These are phyloP conservation scores for Clausena lansium DNA, from an alignment of 345 rosid genomes.

Conservation along the genomic window DNA sequence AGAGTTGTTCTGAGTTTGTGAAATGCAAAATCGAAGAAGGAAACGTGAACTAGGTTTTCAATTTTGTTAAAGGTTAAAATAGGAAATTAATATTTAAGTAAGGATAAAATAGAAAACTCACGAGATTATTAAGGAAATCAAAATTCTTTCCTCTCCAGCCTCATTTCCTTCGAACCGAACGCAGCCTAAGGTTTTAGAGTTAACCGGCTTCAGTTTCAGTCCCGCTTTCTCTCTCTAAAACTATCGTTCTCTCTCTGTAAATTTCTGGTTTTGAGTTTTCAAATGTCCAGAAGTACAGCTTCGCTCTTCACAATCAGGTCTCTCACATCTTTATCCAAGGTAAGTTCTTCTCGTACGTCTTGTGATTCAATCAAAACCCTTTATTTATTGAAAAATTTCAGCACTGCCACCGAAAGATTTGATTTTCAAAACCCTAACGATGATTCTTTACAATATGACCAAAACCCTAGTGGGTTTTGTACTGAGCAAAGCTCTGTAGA, in stretches of 20 bases:
- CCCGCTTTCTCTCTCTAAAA: background rate
- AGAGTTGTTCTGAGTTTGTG: too few species aligned
- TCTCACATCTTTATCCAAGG: conserved; percentile 27
- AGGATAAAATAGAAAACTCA: too few species aligned
- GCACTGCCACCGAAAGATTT: conserved; percentile 52
- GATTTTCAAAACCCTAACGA: conserved; percentile 32
- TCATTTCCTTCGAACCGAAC: too few species aligned
- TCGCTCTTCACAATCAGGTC: conserved; percentile 28
- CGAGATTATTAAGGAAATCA: too few species aligned
- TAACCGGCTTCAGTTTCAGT: background rate
- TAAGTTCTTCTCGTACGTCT: conserved; percentile 24
- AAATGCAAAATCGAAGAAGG: too few species aligned
- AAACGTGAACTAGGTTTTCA: too few species aligned
- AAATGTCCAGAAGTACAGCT: conserved; percentile 43
- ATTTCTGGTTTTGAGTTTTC: background rate
- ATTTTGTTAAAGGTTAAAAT: too few species aligned
- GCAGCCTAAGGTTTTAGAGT: background rate
- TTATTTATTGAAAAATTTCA: conserved; percentile 25
- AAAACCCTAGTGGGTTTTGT: conserved; percentile 18
- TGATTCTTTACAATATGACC: conserved; percentile 14
- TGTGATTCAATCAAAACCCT: conserved; percentile 24
- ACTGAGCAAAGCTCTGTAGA: conserved; percentile 19
- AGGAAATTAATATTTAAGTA: too few species aligned
- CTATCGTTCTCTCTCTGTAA: background rate
- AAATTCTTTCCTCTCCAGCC: too few species aligned